Conservation (phyloP, 2,329 filamentous ascomycete species). For the Microsporum ferrugineum region DNA sequence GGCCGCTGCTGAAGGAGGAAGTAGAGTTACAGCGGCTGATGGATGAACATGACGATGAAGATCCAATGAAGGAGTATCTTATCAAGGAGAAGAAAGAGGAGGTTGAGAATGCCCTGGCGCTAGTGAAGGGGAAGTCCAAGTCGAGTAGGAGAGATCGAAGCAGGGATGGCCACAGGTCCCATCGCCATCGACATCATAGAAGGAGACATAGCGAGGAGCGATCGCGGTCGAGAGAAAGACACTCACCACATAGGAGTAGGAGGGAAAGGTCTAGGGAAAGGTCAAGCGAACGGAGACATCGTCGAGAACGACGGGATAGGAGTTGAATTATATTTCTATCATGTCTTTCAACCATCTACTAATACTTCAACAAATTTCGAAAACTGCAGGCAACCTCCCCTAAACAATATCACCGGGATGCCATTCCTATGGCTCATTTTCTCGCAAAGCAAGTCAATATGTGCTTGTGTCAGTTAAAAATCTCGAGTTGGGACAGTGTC, state of each 20-base stretch:
- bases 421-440: not conserved
- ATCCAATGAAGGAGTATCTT: slow-evolving; percentile 90
- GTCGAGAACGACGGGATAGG: slow-evolving; percentile 23
- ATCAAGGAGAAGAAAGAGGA: slow-evolving; percentile 88
- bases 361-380: not conserved
- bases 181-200: slow-evolving; percentile 35
- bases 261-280: slow-evolving; percentile 14
- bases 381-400: not conserved
- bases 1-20: slow-evolving; percentile 69
- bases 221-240: slow-evolving; percentile 22
- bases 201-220: slow-evolving; percentile 21
- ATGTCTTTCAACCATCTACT: not conserved
- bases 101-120: slow-evolving; percentile 56
- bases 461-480: not conserved
- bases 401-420: not conserved
- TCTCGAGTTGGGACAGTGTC: not conserved
- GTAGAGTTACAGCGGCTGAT: slow-evolving; percentile 64
- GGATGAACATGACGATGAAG: slow-evolving; percentile 78
- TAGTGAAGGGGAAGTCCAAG: slow-evolving; percentile 19
- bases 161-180: slow-evolving; percentile 29
- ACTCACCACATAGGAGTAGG: slow-evolving; percentile 21
- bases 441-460: not conserved
- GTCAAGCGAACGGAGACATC: slow-evolving; percentile 13
- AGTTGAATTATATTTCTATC: slow-evolving; percentile 5
- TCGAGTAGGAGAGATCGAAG: slow-evolving; percentile 33